These are phyloP conservation scores for Aquilaria malaccensis DNA, from an alignment of 345 rosid species.

Conservation along the genomic window DNA sequence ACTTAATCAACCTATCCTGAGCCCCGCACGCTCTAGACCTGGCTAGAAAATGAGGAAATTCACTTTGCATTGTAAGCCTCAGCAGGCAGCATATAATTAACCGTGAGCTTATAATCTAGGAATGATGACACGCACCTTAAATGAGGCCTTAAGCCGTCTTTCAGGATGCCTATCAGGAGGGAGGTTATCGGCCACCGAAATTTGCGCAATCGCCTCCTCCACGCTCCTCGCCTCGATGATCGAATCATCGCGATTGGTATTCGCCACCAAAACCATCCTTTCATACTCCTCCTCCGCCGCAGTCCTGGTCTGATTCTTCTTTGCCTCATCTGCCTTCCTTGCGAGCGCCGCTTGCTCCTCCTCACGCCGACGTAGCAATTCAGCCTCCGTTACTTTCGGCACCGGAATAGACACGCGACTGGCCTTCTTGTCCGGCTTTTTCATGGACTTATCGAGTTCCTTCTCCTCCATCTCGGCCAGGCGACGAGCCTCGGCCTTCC, in stretches of 20 bases:
- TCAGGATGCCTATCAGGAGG: conserved; percentile 85
- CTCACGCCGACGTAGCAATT: conserved; percentile 47
- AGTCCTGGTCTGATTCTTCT: conserved; percentile 52
- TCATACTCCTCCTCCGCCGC: conserved; percentile 95
- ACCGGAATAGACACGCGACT: conserved; percentile 66
- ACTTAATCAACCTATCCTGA: too few relatives aligned
- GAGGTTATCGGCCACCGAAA: conserved; percentile 56
- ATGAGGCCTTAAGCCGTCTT: conserved; percentile 83
- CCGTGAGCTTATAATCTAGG: too few relatives aligned
- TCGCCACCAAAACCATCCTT: conserved; percentile 62
- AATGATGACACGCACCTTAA: conserved; percentile 46
- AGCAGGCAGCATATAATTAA: too few relatives aligned
- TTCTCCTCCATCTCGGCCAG: conserved; percentile 81
- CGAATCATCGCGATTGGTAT: conserved; percentile 84
- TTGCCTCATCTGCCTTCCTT: conserved; percentile 66
- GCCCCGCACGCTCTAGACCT: too few relatives aligned
- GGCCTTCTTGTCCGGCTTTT: conserved; percentile 85
- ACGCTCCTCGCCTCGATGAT: conserved; percentile 77
- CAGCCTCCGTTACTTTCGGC: conserved; percentile 85
- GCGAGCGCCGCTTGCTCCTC: conserved; percentile 66
- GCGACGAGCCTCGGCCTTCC: conserved; percentile 61
- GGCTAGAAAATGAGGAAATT: too few relatives aligned
- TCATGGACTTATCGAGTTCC: conserved; percentile 59
- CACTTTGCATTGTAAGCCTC: too few relatives aligned
- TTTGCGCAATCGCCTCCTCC: conserved; percentile 78